phyloP scores from a whole-genome alignment of 2,329 filamentous ascomycete genomes.

The Thelonectria blattea region DNA sequence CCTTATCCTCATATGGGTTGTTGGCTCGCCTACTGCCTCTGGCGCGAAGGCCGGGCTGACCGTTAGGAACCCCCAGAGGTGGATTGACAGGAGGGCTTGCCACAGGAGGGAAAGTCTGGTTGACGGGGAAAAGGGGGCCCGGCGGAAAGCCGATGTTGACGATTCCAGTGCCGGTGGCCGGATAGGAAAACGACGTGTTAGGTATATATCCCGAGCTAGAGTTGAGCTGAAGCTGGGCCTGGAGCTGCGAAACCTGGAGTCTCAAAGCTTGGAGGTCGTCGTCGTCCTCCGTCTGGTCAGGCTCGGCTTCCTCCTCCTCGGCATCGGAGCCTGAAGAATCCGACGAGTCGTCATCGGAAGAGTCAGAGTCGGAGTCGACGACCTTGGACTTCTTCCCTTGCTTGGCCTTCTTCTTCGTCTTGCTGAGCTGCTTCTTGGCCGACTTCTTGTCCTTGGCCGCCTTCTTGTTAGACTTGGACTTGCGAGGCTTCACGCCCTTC shows the following conservation, averaged over 20 bases:
- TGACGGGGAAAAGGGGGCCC: background rate
- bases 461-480: constrained; percentile 19
- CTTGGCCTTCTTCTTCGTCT: constrained; percentile 15
- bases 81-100: background rate
- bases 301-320: constrained; percentile 21
- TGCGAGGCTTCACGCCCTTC: constrained; percentile 17
- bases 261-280: constrained; percentile 41
- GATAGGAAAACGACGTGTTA: constrained; percentile 2
- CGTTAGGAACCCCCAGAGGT: background rate
- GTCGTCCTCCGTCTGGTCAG: constrained; percentile 28
- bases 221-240: constrained; percentile 28
- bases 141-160: constrained; percentile 1
- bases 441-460: constrained; percentile 21
- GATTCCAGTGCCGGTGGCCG: background rate
- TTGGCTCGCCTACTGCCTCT: background rate
- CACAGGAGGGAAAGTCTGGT: background rate
- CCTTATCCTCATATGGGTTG: background rate
- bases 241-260: constrained; percentile 37
- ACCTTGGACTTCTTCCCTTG: constrained; percentile 14
- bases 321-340: constrained; percentile 31
- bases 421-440: constrained; percentile 16
- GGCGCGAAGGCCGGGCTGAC: too few relatives aligned
- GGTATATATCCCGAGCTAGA: background rate
- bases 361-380: constrained; percentile 31
- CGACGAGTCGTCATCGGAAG: constrained; percentile 34